Base-by-base conservation (phyloP, 345 rosid genomes). In the Erodium maritimum region DNA sequence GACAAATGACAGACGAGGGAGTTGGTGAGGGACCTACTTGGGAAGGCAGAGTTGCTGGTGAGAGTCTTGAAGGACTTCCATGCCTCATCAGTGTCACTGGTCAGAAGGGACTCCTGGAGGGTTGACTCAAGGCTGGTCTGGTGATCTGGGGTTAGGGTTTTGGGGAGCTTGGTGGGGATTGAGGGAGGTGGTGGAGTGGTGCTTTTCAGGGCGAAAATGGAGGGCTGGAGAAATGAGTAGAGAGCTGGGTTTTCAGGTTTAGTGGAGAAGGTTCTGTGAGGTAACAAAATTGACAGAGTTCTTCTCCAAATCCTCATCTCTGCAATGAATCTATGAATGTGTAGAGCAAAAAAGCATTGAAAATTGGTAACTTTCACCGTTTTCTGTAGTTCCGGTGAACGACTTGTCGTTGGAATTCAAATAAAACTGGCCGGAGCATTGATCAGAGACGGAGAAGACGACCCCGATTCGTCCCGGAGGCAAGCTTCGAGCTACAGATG, bases 51-150 rank as follows among this genome's bases (percentile, higher is more conserved):
- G 34, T 71, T 66, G 54, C 81, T 42, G 14, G 81, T 67, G 61
- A 91, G 80, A 21, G 84, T 69, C 74, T 82, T 83, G 75, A 91
- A 91, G 52, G 88, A 78, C 48, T 74, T 86, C 97, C 96, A 91
- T 29, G 97, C 95, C 57, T 73, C 80, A 65, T 83, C 86, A 9
- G 84, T 84, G 75, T 82, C 54, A 23, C 53, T 54, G 58, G 79
- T 23, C 62, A 78, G 62, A 24, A 91, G 62, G 57, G 96, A 82
- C 55, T 61, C 69, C 63, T 78, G 81, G 57, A 88, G 79, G 63
- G 79, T 23, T 65, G 85, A 67, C 66, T 88, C 82, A 8, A 88
- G 71, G 46, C 65, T 29, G 69, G 81, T 34, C 45, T 66, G 67
- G 60, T 73, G 74, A 29, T 80, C 79, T 50, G 25, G 76, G 25